Percentiles rank a stretch among this genome's conserved stretches.
Conservation (phyloP, 148 eudicot species). For the Mesembryanthemum crystallinum region DNA sequence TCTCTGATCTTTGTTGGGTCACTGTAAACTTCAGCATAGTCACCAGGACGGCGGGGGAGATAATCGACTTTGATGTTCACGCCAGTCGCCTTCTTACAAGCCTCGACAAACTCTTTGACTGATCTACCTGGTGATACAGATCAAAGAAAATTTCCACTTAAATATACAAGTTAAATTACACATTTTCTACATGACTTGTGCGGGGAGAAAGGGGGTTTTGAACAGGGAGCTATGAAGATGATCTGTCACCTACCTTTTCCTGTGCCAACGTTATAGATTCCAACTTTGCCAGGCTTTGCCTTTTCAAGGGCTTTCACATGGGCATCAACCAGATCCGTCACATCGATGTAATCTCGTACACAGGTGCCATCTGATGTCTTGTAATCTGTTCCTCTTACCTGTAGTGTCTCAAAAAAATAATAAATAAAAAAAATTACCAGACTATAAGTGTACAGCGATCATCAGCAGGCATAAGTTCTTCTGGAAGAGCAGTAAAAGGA, state of each 20-base stretch:
- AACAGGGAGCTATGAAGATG: neutral
- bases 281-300: slow-evolving; percentile 70
- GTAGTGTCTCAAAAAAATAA: no score
- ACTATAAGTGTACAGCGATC: neutral
- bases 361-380: slow-evolving; percentile 87
- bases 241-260: slow-evolving; percentile 58
- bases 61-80: slow-evolving; percentile 61
- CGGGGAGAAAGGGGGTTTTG: neutral
- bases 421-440: slow-evolving; percentile 1
- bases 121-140: slow-evolving; percentile 53
- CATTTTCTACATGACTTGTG: neutral
- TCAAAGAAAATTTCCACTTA: neutral
- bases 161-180: neutral
- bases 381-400: slow-evolving; percentile 91
- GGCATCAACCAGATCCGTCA: slow-evolving; percentile 94
- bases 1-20: slow-evolving; percentile 65
- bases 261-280: slow-evolving; percentile 95
- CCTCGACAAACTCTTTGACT: slow-evolving; percentile 75
- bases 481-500: neutral
- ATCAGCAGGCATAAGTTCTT: neutral
- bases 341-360: slow-evolving; percentile 87
- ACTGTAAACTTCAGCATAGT: slow-evolving; percentile 82
- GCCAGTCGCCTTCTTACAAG: slow-evolving; percentile 81
- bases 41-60: slow-evolving; percentile 72
- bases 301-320: slow-evolving; percentile 94